Evolutionary conservation across 768 basidiomycete genomes (phyloP), one percentile per base, ranked within the genome.

Genomic region (Pholiota molesta): DNA sequence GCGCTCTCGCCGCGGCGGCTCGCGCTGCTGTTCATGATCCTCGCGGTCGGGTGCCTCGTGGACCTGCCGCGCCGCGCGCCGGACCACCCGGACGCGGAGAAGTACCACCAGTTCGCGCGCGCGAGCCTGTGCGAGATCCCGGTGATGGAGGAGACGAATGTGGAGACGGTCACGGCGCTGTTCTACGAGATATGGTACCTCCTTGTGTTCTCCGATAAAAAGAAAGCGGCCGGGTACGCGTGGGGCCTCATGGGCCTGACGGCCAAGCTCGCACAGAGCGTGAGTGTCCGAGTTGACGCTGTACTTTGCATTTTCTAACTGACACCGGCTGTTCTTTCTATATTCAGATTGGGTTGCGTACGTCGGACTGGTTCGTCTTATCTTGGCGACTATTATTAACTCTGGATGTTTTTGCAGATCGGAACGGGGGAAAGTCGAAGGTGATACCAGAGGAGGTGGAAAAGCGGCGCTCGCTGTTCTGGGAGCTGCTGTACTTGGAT

Each of bases 371-470:
- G 1, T 21, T 21, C 13, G 2, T 13, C 47, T 49, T 49, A 49
- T 49, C 47, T 49, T 26, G 47, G 47, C 9, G 21, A 26, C 47
- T 49, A 49, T 49, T 49, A 49, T 49, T 49, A 49, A 49, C 47
- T 26, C 10, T 49, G 4, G 23, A n/a, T 28, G 52, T 62, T 57
- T 14, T 57, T 40, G 31, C 68, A 90, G 88, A 89, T 76, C 86
- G 88, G 40, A 86, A 87, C 73, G 78, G 82, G 31, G 83, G 83
- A 49, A 83, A 85, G 67, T 83, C 83, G 55, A 88, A 89, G 69
- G 81, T 89, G 52, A 87, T 87, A 45, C 87, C 86, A 23, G 87
- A 90, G 68, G 89, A 89, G 70, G 80, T 87, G 1, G 88, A 90
- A 65, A 86, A 85, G 71, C 82, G 88, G 63, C 79, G 86, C 64